A percentile compares a stretch with the other conserved stretches of the same genome.
Conservation (phyloP, 2,329 filamentous ascomycete genomes). For the Botrytis medusae region DNA sequence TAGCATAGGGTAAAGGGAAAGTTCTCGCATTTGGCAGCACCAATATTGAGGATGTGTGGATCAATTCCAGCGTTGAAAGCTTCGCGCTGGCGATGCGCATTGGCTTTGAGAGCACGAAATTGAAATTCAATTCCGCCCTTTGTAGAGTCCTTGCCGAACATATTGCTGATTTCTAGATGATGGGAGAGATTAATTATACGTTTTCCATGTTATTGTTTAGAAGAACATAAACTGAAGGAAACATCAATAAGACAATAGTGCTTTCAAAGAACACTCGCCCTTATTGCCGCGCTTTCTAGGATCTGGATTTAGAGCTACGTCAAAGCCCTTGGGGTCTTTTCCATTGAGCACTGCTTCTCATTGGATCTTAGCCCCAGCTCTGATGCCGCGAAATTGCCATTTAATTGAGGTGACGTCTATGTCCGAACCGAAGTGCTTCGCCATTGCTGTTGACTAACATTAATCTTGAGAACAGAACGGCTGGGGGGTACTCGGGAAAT, state of each 20-base stretch:
- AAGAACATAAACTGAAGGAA: not conserved
- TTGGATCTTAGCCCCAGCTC: constrained; percentile 52
- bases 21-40: constrained; percentile 23
- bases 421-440: constrained; percentile 24
- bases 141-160: constrained; percentile 57
- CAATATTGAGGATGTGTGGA: constrained; percentile 40
- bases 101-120: constrained; percentile 55
- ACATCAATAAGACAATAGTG: not conserved
- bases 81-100: constrained; percentile 50
- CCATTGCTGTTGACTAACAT: constrained; percentile 24
- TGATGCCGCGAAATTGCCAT: constrained; percentile 58
- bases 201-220: not conserved
- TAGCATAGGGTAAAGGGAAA: not conserved
- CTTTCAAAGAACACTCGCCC: constrained; percentile 4
- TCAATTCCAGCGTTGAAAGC: constrained; percentile 49
- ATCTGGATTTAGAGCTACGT: constrained; percentile 21
- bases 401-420: constrained; percentile 42
- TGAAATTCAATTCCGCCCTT: constrained; percentile 59
- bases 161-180: constrained; percentile 12
- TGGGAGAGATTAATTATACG: not conserved
- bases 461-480: constrained; percentile 10
- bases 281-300: not conserved
- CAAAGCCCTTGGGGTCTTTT: constrained; percentile 18
- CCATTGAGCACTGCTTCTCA: constrained; percentile 41
- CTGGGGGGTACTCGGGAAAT: not conserved